Conservation (phyloP, 495 filamentous ascomycete genomes). For the Astrocystis sublimbata region DNA sequence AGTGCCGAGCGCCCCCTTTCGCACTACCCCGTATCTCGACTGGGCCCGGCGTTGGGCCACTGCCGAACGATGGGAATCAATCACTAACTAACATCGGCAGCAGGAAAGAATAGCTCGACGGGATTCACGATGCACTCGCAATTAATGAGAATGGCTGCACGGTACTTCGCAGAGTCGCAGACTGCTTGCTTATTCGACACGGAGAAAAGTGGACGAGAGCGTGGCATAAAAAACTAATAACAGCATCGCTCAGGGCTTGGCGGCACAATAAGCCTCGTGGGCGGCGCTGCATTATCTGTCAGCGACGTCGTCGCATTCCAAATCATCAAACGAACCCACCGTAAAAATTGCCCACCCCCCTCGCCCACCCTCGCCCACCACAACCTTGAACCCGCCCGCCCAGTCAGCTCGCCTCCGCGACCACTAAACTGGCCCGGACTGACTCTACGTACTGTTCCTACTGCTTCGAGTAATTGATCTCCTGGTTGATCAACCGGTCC, state of each 20-base stretch:
- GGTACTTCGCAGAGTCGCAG: slow-evolving; percentile 1
- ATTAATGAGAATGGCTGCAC: background rate
- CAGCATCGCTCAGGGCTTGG: slow-evolving; percentile 9
- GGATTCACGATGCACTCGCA: too few species aligned
- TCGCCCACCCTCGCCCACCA: too few species aligned
- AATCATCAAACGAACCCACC: slow-evolving; percentile 13
- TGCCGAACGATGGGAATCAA: background rate
- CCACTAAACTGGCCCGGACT: slow-evolving; percentile 3
- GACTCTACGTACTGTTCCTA: background rate
- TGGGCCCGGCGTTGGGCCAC: background rate
- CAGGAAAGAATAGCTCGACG: too few species aligned
- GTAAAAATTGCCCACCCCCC: slow-evolving; percentile 8
- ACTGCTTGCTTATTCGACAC: background rate
- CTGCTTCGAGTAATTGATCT: slow-evolving; percentile 8
- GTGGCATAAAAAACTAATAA: slow-evolving; percentile 13
- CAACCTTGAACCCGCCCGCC: too few species aligned
- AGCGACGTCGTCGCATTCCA: slow-evolving; percentile 16
- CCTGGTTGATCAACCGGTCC: slow-evolving; percentile 9
- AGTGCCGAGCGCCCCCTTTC: background rate
- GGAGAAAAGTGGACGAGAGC: slow-evolving; percentile 7
- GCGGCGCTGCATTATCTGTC: slow-evolving; percentile 11
- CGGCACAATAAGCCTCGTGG: slow-evolving; percentile 20
- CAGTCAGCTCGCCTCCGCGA: slow-evolving; percentile 11
- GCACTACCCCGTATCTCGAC: too few species aligned
- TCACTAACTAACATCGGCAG: too few species aligned